phyloP scores from a whole-genome alignment of 73 alveolate species.

The Halteria grandinella region DNA sequence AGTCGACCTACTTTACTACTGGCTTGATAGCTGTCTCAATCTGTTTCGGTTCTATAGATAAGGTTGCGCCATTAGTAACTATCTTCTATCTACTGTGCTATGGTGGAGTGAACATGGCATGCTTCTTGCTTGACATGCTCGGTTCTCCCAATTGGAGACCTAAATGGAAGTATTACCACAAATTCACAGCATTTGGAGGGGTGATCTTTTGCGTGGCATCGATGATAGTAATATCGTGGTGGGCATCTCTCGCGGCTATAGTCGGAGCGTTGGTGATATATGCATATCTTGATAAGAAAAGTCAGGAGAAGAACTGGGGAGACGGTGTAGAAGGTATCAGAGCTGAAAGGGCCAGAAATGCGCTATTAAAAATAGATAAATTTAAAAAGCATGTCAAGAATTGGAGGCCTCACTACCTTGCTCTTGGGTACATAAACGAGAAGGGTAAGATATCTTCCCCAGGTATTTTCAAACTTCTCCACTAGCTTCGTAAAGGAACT shows the following conservation, averaged over 20 bases:
- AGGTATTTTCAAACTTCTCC: conserved; percentile 63
- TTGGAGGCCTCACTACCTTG: conserved; percentile 77
- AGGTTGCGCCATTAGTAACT: conserved; percentile 72
- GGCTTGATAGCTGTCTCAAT: conserved; percentile 21
- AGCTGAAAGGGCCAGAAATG: conserved; percentile 77
- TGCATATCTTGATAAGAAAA: conserved; percentile 64
- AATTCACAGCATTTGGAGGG: conserved; percentile 63
- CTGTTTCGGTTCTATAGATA: conserved; percentile 62
- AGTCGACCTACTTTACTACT: conserved; percentile 45
- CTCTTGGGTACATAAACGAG: conserved; percentile 67
- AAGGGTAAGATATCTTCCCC: conserved; percentile 63
- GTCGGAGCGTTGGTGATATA: conserved; percentile 55
- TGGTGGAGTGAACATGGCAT: conserved; percentile 68
- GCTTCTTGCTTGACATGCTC: conserved; percentile 62
- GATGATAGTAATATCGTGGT: conserved; percentile 71
- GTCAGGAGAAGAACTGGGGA: conserved; percentile 76
- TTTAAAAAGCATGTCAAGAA: conserved; percentile 68
- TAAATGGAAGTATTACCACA: conserved; percentile 67
- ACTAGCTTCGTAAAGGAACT: conserved; percentile 75
- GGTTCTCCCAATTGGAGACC: conserved; percentile 83
- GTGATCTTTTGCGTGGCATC: conserved; percentile 58
- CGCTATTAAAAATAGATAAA: conserved; percentile 67
- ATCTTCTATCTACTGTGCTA: conserved; percentile 67
- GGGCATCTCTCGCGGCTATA: conserved; percentile 69
- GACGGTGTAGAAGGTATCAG: conserved; percentile 77